These are phyloP conservation scores for Ogataea glucozyma DNA, from an alignment of 805 yeast species.

Conservation along the genomic window DNA sequence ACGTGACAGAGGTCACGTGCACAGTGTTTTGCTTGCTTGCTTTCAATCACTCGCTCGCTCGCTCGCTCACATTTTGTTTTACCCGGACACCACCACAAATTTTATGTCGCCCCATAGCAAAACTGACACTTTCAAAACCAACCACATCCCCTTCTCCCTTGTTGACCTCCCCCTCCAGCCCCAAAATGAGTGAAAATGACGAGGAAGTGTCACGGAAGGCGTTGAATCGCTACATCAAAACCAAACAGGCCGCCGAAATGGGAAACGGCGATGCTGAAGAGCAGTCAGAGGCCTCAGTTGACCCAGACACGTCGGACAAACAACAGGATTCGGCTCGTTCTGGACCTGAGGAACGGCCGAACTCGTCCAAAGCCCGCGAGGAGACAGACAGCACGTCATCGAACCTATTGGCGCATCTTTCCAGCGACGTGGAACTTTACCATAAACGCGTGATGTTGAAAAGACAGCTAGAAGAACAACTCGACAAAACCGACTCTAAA, in stretches of 20 bases:
- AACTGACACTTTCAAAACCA: no score
- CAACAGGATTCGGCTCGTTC: not conserved
- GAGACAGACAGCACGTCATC: slow-evolving; percentile 6
- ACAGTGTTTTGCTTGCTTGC: no score
- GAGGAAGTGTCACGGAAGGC: slow-evolving; percentile 13
- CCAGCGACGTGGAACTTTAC: slow-evolving; percentile 32
- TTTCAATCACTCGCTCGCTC: no score
- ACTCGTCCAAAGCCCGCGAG: slow-evolving; percentile 3
- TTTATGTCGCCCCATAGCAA: no score
- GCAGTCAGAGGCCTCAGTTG: no score
- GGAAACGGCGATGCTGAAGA: no score
- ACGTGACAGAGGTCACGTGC: no score
- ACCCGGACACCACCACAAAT: no score
- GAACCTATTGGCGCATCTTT: slow-evolving; percentile 26
- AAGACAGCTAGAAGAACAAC: slow-evolving; percentile 19
- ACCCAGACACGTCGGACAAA: not conserved
- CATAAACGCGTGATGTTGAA: slow-evolving; percentile 33
- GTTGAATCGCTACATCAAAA: slow-evolving; percentile 15
- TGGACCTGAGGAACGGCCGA: not conserved
- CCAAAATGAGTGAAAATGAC: slow-evolving; percentile 14
- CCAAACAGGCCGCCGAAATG: slow-evolving; percentile 10
- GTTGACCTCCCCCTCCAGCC: no score
- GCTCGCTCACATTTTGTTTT: no score
- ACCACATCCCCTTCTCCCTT: no score
- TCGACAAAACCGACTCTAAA: slow-evolving; percentile 10